These are phyloP conservation scores for Coemansia sp. DNA, from an alignment of 192 early-diverging fungal genomes.

Conservation along the genomic window DNA sequence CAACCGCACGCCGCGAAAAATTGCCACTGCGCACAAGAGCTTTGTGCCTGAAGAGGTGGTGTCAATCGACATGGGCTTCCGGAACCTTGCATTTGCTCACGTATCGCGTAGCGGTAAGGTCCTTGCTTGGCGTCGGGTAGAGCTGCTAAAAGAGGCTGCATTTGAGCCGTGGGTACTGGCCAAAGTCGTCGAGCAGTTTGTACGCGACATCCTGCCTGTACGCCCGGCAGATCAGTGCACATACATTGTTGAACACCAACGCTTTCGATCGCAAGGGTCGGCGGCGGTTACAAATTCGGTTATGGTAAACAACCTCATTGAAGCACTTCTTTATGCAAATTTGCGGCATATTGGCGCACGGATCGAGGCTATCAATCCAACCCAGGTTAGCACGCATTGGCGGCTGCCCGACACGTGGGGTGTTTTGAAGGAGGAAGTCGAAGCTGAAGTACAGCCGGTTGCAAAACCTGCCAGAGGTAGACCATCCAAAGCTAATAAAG, in stretches of 20 bases:
- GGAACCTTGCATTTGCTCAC: constrained; percentile 51
- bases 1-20: constrained; percentile 8
- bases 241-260: constrained; percentile 55
- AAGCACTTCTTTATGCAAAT: constrained; percentile 50
- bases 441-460: neutral
- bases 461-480: neutral
- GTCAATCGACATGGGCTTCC: constrained; percentile 56
- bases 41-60: constrained; percentile 46
- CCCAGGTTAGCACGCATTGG: constrained; percentile 38
- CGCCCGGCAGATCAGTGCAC: constrained; percentile 23
- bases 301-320: constrained; percentile 56
- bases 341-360: constrained; percentile 34
- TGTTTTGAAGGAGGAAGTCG: neutral
- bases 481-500: neutral
- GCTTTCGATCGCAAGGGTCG: constrained; percentile 54
- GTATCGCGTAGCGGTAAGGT: constrained; percentile 32
- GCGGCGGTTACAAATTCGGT: constrained; percentile 51
- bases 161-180: constrained; percentile 54
- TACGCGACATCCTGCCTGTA: constrained; percentile 30
- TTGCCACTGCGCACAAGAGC: constrained; percentile 9
- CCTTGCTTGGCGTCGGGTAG: constrained; percentile 42
- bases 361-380: constrained; percentile 42
- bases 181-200: constrained; percentile 34
- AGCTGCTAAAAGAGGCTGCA: constrained; percentile 40
- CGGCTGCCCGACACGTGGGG: constrained; percentile 17